Base-by-base conservation (phyloP, 768 basidiomycete species). In the Pleurotus tuoliensis region DNA sequence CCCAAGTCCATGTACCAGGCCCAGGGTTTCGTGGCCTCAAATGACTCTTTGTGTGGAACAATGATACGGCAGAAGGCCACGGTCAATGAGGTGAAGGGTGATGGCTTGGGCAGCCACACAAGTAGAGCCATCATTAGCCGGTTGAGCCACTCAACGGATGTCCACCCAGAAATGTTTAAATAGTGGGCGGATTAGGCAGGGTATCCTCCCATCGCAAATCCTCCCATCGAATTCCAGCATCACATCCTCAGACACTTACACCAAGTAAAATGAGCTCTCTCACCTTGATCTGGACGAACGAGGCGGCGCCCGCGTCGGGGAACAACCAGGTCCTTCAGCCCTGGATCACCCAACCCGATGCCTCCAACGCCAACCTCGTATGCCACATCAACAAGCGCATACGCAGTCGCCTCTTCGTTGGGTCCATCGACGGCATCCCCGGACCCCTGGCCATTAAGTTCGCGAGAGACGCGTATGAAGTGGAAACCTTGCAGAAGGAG, bases 401-500 rank as follows among this genome's bases (percentile, higher is more conserved):
- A 6, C 59, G 54, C 38, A 61, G 60, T 4, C 47, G 52, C 15
- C 62, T 70, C 12, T 66, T 50, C 27, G 13, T 50, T 25, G 48
- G 48, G 3, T 50, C 37, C 11, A 30, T 50, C 6, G n/a, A 27
- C 15, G 48, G 48, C 37, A n/a, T 27, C 22, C 15, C 55, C 3
- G 34, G 62, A 15, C 52, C 62, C 4, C 61, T 71, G 15, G 65
- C 72, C n/a, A 58, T 73, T 22, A 79, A 78, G 62, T 61, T 71
- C 45, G 73, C 69, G 5, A 54, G 59, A 5, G 67, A 66, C 4
- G 22, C 58, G 18, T 56, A 63, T 9, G 67, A 61, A 16, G 57
- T 73, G 16, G 54, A 63, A 9, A 59, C 57, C 6, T 59, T 78
- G 11, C 57, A 63, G 13, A 61, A 63, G 13, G 78, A 80, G 56